phyloP scores from a whole-genome alignment of 179 eudicot genomes.

The Vitellaria paradoxa region DNA sequence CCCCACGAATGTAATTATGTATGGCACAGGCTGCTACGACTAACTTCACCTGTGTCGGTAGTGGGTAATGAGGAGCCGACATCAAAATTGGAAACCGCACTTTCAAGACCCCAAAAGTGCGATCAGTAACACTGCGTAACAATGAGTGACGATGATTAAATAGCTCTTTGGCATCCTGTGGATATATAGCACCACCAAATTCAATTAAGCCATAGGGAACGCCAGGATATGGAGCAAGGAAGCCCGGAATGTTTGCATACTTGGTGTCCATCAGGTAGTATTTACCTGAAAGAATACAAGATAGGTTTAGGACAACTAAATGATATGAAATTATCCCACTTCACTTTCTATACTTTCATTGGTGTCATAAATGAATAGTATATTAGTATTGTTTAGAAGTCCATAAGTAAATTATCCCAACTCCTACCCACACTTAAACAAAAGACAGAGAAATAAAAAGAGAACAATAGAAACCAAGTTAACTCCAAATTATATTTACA shows the following conservation, averaged over 20 bases:
- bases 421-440: not conserved
- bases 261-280: conserved; percentile 35
- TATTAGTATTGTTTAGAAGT: not conserved
- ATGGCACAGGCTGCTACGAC: conserved; percentile 38
- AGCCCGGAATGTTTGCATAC: conserved; percentile 41
- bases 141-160: conserved; percentile 34
- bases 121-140: conserved; percentile 20
- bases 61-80: conserved; percentile 35
- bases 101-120: conserved; percentile 33
- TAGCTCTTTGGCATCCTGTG: conserved; percentile 30
- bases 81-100: conserved; percentile 37
- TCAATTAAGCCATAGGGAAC: conserved; percentile 22
- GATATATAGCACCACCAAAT: conserved; percentile 16
- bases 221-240: conserved; percentile 37
- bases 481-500: not conserved
- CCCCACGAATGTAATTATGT: conserved; percentile 34
- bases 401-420: not conserved
- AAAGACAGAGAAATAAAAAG: not conserved
- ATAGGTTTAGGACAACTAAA: not conserved
- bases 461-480: not conserved
- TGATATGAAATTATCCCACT: not conserved
- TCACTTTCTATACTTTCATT: not conserved
- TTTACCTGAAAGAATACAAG: conserved; percentile 26
- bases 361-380: not conserved
- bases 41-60: conserved; percentile 35